phyloP scores from a whole-genome alignment of 1,284 basidiomycete genomes.

The Marasmius oreades region DNA sequence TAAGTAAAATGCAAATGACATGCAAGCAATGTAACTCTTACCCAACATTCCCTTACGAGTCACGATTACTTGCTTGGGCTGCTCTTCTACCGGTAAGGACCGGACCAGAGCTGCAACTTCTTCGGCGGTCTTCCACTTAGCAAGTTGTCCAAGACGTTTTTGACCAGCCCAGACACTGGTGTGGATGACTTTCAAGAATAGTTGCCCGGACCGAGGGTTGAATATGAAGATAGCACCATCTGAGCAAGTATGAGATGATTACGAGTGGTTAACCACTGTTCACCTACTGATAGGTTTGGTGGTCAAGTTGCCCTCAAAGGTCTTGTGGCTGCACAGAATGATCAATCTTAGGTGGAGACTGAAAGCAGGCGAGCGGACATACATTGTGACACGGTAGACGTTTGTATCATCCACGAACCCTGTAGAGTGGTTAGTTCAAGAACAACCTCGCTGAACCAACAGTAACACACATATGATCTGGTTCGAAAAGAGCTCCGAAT shows the following conservation, averaged over 20 bases:
- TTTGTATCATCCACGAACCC: conserved; percentile 99
- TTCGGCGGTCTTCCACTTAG: conserved; percentile 99
- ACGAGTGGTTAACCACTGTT: neutral
- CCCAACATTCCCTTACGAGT: conserved; percentile 99
- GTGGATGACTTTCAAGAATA: conserved; percentile 99
- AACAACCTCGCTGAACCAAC: conserved; percentile 2
- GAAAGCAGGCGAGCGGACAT: conserved; percentile 21
- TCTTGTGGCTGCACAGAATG: conserved; percentile 72
- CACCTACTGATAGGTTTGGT: conserved; percentile 94
- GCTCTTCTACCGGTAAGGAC: conserved; percentile 97
- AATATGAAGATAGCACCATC: conserved; percentile 99
- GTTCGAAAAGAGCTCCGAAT: conserved; percentile 98
- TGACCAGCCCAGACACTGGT: conserved; percentile 99
- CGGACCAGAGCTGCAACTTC: conserved; percentile 98
- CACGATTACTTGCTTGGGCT: conserved; percentile 99
- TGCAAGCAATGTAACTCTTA: conserved; percentile 28
- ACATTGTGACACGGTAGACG: conserved; percentile 98
- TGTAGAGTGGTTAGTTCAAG: conserved; percentile 24
- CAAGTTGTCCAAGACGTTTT: conserved; percentile 98
- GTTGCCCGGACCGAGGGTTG: conserved; percentile 97
- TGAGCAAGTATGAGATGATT: conserved; percentile 23
- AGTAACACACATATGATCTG: conserved; percentile 87
- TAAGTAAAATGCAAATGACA: neutral
- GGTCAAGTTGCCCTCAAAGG: conserved; percentile 99
- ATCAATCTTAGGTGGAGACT: conserved; percentile 10